Percentiles rank a stretch among this genome's conserved stretches.
These are phyloP conservation scores for Collariella sp. DNA, from an alignment of 495 filamentous ascomycete genomes.

Conservation along the genomic window DNA sequence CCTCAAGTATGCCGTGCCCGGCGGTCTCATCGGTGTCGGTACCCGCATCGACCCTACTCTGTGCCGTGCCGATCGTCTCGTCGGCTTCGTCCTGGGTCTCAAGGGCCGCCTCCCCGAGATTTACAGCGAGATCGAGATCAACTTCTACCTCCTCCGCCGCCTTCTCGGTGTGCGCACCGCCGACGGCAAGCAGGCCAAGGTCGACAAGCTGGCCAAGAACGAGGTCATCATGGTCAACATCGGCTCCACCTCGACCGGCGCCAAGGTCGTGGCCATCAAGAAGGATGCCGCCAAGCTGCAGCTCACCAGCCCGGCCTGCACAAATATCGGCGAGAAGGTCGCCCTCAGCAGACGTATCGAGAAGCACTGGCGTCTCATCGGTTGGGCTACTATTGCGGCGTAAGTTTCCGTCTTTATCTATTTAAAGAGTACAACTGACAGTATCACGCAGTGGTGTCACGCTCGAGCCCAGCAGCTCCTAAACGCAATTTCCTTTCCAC, in stretches of 20 bases:
- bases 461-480: constrained; percentile 32
- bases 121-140: constrained; percentile 95
- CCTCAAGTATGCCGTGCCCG: constrained; percentile 92
- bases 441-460: constrained; percentile 30
- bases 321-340: constrained; percentile 93
- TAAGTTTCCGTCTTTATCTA: constrained; percentile 22
- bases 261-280: constrained; percentile 92
- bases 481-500: constrained; percentile 5
- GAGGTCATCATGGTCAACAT: constrained; percentile 99
- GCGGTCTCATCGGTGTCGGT: constrained; percentile 94
- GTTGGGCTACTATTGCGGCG: constrained; percentile 84
- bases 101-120: constrained; percentile 86
- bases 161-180: constrained; percentile 95
- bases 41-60: constrained; percentile 95
- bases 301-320: constrained; percentile 84
- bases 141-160: constrained; percentile 93
- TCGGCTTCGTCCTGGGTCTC: constrained; percentile 94
- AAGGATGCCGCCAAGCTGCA: constrained; percentile 81
- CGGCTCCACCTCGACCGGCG: constrained; percentile 89
- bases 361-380: constrained; percentile 98
- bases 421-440: neutral
- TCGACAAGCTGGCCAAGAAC: constrained; percentile 93
- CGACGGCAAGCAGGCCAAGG: constrained; percentile 98
- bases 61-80: constrained; percentile 95
- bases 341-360: constrained; percentile 92